These are phyloP conservation scores for Cylindrodendrum hubeiense DNA, from an alignment of 2,329 filamentous ascomycete species.

Conservation along the genomic window DNA sequence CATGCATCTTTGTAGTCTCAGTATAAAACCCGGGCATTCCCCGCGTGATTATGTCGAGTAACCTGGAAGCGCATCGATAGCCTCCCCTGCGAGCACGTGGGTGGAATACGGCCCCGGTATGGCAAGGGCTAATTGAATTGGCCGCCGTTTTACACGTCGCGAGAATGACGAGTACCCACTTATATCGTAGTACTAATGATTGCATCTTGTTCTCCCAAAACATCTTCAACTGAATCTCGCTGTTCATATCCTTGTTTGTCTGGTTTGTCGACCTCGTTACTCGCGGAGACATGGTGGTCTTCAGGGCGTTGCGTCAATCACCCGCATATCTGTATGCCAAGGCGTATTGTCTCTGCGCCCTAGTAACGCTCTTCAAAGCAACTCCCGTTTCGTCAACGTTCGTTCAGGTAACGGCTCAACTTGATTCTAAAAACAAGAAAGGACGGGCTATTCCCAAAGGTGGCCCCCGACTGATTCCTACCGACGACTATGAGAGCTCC, in stretches of 20 bases:
- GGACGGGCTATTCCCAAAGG: not conserved
- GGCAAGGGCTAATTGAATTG: not conserved
- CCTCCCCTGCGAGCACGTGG: not conserved
- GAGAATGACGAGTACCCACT: not conserved
- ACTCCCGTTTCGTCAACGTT: constrained; percentile 34
- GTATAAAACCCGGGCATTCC: not conserved
- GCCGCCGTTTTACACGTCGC: not conserved
- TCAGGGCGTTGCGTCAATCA: constrained; percentile 38
- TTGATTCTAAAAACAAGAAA: constrained; percentile 6
- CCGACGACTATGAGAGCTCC: not conserved
- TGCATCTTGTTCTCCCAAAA: not conserved
- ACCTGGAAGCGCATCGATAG: not conserved
- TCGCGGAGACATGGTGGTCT: constrained; percentile 35
- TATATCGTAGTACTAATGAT: not conserved
- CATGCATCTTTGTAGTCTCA: not conserved
- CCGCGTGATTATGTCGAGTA: not conserved
- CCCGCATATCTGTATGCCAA: constrained; percentile 40
- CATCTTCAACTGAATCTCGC: not conserved
- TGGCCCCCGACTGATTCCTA: not conserved
- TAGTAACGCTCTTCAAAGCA: constrained; percentile 38
- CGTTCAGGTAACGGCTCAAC: constrained; percentile 12
- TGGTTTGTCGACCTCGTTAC: not conserved
- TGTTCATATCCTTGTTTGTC: not conserved
- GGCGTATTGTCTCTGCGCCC: constrained; percentile 38
- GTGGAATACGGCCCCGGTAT: not conserved